These are phyloP conservation scores for Knoxdaviesia capensis DNA, from an alignment of 2,329 filamentous ascomycete genomes.

Conservation along the genomic window DNA sequence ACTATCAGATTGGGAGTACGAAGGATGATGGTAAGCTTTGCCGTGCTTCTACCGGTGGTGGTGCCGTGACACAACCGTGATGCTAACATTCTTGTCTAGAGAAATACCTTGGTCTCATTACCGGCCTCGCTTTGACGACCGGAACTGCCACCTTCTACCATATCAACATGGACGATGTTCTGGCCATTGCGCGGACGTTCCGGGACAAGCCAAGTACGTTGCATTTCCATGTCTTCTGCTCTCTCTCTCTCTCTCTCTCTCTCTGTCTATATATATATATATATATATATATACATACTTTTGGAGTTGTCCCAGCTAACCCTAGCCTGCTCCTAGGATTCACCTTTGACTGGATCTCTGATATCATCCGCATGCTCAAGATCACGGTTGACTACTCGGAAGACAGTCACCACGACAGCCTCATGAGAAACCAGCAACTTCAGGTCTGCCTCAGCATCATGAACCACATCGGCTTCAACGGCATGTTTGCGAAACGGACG, in stretches of 20 bases:
- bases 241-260: neutral
- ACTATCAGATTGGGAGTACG: slow-evolving; percentile 25
- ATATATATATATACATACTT: no score
- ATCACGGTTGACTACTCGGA: slow-evolving; percentile 66
- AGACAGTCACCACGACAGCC: slow-evolving; percentile 48
- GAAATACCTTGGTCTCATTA: slow-evolving; percentile 36
- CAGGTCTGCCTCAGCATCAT: slow-evolving; percentile 63
- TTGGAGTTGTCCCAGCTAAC: no score
- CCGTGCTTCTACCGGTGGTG: neutral
- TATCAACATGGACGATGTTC: slow-evolving; percentile 47
- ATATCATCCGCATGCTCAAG: slow-evolving; percentile 49
- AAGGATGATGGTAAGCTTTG: slow-evolving; percentile 23
- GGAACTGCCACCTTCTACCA: slow-evolving; percentile 23
- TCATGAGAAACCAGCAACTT: slow-evolving; percentile 53
- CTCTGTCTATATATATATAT: no score
- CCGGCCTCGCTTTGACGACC: slow-evolving; percentile 34
- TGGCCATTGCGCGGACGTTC: slow-evolving; percentile 42
- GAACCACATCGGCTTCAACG: slow-evolving; percentile 55
- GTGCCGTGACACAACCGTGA: no score
- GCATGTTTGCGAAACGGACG: slow-evolving; percentile 37
- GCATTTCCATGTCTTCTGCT: neutral
- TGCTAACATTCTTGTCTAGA: no score
- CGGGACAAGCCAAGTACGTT: slow-evolving; percentile 15
- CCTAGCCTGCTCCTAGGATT: no score
- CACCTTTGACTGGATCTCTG: slow-evolving; percentile 39